Conservation (phyloP, 352 stramenopile species). For the Phytophthora tubulina region DNA sequence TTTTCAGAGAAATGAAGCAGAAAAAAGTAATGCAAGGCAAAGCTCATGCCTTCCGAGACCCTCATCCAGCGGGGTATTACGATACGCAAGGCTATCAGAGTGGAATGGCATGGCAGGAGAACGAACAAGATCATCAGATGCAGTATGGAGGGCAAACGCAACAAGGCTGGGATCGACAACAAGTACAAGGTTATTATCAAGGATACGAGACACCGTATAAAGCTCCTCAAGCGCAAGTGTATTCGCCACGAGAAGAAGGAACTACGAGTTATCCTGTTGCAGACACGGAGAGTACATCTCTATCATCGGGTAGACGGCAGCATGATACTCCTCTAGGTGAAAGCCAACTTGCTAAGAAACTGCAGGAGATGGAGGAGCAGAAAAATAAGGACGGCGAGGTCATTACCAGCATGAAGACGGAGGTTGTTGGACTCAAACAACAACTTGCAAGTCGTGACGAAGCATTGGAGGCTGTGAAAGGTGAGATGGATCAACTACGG, state of each 20-base stretch:
- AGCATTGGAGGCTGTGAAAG: constrained; percentile 28
- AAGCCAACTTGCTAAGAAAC: constrained; percentile 28
- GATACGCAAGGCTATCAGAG: constrained; percentile 31
- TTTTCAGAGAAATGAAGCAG: constrained; percentile 60
- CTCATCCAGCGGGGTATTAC: constrained; percentile 45
- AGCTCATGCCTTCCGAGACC: constrained; percentile 27
- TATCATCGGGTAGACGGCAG: constrained; percentile 26
- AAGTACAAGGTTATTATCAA: constrained; percentile 38
- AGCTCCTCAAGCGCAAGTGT: constrained; percentile 31
- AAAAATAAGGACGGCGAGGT: constrained; percentile 41
- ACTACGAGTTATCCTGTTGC: constrained; percentile 21
- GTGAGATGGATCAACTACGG: constrained; percentile 32
- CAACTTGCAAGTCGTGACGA: constrained; percentile 41
- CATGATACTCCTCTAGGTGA: constrained; percentile 23
- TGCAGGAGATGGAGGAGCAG: constrained; percentile 47
- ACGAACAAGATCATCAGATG: constrained; percentile 31
- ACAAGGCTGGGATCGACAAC: constrained; percentile 31
- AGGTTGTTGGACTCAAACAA: constrained; percentile 31
- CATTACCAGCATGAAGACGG: constrained; percentile 31
- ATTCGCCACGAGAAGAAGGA: constrained; percentile 27
- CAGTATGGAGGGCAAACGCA: constrained; percentile 31
- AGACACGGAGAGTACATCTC: constrained; percentile 17
- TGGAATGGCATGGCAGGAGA: constrained; percentile 42
- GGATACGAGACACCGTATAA: constrained; percentile 36
- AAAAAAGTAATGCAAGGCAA: constrained; percentile 43